These are phyloP conservation scores for Microdochium nivale DNA, from an alignment of 2,329 filamentous ascomycete species.

Conservation along the genomic window DNA sequence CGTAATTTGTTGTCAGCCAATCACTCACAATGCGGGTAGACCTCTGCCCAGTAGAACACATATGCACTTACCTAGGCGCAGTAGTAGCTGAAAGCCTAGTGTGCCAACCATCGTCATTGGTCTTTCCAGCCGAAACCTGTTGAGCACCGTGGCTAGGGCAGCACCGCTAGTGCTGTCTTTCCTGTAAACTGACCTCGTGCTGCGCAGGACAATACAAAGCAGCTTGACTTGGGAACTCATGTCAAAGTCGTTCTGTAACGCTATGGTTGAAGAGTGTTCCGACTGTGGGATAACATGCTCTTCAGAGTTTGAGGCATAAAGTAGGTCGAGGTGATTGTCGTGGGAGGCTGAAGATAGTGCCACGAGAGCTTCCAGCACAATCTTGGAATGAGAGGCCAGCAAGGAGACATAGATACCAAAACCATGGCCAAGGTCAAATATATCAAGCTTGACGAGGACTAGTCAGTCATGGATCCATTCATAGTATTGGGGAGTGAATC, in stretches of 20 bases:
- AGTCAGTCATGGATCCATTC: neutral
- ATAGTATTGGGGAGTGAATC: neutral
- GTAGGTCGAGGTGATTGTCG: neutral
- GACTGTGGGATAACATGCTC: neutral
- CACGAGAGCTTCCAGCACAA: conserved; percentile 17
- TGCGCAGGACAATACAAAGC: neutral
- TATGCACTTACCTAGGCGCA: conserved; percentile 3
- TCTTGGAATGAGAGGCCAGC: conserved; percentile 15
- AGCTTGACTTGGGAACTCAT: neutral
- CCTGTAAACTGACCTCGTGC: neutral
- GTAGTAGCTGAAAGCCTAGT: neutral
- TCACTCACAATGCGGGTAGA: no score
- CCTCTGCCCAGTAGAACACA: neutral
- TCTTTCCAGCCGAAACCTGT: neutral
- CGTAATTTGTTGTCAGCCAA: neutral
- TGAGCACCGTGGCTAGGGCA: neutral
- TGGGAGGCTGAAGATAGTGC: conserved; percentile 4
- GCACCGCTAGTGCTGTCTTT: neutral
- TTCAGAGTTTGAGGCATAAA: neutral
- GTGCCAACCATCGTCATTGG: neutral
- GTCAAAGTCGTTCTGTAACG: neutral
- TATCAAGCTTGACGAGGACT: conserved; percentile 24
- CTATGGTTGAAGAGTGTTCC: neutral
- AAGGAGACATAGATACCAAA: conserved; percentile 28
- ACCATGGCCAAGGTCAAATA: conserved; percentile 28